Evolutionary conservation across 2,329 filamentous ascomycete species (phyloP), one percentile per base, ranked within the genome.

Genomic region (Hymenoscyphus repandus): DNA sequence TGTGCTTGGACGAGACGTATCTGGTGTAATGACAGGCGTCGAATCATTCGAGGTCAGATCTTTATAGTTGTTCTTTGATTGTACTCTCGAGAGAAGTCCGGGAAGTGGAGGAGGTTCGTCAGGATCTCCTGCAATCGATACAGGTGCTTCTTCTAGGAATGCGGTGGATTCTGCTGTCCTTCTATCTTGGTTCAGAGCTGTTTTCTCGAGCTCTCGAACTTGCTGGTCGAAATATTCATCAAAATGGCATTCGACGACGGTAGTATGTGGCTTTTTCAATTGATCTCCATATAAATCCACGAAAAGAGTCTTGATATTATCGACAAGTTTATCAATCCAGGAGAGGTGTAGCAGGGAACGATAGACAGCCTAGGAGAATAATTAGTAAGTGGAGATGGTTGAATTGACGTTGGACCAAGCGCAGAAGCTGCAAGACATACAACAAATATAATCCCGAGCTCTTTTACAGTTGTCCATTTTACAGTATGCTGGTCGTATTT

Each of bases 281-380:
- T 96, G 87, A 52, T 93, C 86, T 59, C 85, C 88, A 68, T 97
- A 99, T 27, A 96, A 78, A 58, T 90, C 88, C 59, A 93, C 79
- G 66, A 97, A 99, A 32, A 99, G 84, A 9, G 88, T 90, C 67
- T 86, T 89, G 63, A 97, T 90, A 64, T 97, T 95, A 65, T 96
- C 92, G 59, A 99, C 83, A 43, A 99, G 84, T 68, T 93, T 90
- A 70, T 99, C 93, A 58, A 97, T 89, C 93, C 95, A 99, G 11
- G 88, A 91, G 7, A 99, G 80, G 69, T 96, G 91, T 30, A 99
- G 79, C 31, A 99, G 82, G 36, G 91, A 96, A 67, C 95, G 88
- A 70, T 99, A 99, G 58, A 99, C 93, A 58, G 92, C 93, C 90
- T 96, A 64, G 41, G 41, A 33, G 27, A 30, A 30, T 6, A 20